Evolutionary conservation across 1,284 basidiomycete genomes (phyloP).

Genomic region (Coriolopsis trogii): DNA sequence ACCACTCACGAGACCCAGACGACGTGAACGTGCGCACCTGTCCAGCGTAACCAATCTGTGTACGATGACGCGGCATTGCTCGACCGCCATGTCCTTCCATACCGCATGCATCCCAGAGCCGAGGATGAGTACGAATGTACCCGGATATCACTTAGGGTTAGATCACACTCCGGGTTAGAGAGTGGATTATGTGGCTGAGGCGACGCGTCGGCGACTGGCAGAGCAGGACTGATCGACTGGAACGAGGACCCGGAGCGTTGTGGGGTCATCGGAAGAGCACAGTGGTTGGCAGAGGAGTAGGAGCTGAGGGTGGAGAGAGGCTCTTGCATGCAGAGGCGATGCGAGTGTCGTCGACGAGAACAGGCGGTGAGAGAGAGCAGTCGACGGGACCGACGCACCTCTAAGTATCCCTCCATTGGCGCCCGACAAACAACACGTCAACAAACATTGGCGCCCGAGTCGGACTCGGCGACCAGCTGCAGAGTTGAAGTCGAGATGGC

Average conservation of each 20-base stretch:
- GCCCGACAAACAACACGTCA: too few species aligned
- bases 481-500: too few species aligned
- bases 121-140: slow-evolving; percentile 33
- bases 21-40: slow-evolving; percentile 13
- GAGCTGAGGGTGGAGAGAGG: slow-evolving; percentile 4
- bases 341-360: slow-evolving; percentile 22
- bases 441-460: too few species aligned
- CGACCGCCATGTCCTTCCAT: slow-evolving; percentile 24
- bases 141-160: slow-evolving; percentile 51
- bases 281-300: background rate
- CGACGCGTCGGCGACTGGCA: slow-evolving; percentile 24
- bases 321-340: slow-evolving; percentile 5
- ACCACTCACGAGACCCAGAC: slow-evolving; percentile 24
- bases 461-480: too few species aligned
- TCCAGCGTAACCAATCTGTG: background rate
- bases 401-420: too few species aligned
- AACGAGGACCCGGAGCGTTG: slow-evolving; percentile 35
- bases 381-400: too few species aligned
- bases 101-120: slow-evolving; percentile 34
- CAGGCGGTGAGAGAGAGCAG: too few species aligned
- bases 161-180: slow-evolving; percentile 44
- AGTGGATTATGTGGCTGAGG: slow-evolving; percentile 35
- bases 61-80: slow-evolving; percentile 27
- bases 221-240: slow-evolving; percentile 12
- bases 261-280: slow-evolving; percentile 24